Evolutionary conservation across 2,329 filamentous ascomycete species (phyloP), one percentile per base, ranked within the genome.

Genomic region (Epichloe amarillans): DNA sequence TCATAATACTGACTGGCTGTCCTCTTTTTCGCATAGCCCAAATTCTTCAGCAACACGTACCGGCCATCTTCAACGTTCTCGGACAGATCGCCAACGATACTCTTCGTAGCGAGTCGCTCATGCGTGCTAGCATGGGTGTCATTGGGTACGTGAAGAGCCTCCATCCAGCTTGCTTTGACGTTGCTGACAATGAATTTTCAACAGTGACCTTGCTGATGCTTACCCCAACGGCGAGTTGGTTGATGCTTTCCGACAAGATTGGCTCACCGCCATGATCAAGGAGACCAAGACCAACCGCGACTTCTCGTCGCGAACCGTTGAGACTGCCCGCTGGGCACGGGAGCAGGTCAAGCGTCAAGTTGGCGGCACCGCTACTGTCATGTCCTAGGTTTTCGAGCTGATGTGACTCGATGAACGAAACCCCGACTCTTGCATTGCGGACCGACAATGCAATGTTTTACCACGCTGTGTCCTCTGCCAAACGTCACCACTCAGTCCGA

Each of bases 341-440:
- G 93, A 97, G 71, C 89, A 96, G 67, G 90, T 97, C 67, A 97
- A 96, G 78, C 86, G 88, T 61, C 93, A 98, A 70, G 70, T 83
- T 49, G 76, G 77, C 52, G 78, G 78, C 56, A 47, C 65, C 63
- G 59, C 71, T 66, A 54, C 59, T 50, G 71, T 76, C 59, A 79
- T 80, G 74, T 66, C 71, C 50, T 70, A 76, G 59, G 39, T 12
- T 69, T 69, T 56, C 76, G 60, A 65, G 52, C 40, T 37, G 37
- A 43, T 37, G 41, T 26, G 15, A 43, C 41, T 39, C 45, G 41
- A 42, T 39, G 39, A 51, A 47, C 15, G 21, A 39, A 35, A 39
- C 7, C 15, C n/a, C 17, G 35, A 40, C 40, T 19, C 37, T 42
- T 49, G 46, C 21, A 40, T 46, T 43, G 21, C 41, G 26, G 37